A percentile compares a stretch with the other conserved stretches of the same genome.
Evolutionary conservation across 768 basidiomycete genomes (phyloP).

Genomic region (Hericium coralloides): DNA sequence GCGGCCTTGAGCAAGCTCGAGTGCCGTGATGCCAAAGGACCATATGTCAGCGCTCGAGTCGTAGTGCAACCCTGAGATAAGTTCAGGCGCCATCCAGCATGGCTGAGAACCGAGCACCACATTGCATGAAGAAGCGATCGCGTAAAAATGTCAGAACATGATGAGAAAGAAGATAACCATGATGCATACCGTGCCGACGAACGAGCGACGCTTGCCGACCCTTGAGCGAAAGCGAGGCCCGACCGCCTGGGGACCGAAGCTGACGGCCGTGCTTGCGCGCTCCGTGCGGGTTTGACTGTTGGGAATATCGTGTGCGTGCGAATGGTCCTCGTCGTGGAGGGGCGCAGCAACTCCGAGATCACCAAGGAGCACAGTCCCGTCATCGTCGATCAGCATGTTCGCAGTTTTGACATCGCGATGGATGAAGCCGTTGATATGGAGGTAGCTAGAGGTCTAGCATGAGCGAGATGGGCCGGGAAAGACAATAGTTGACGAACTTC

Average conservation of each 20-base stretch:
- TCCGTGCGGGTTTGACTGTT: slow-evolving; percentile 13
- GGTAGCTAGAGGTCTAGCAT: slow-evolving; percentile 40
- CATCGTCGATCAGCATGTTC: slow-evolving; percentile 86
- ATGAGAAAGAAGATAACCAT: neutral
- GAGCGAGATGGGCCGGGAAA: slow-evolving; percentile 8
- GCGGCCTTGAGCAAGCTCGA: slow-evolving; percentile 81
- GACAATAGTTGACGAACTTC: slow-evolving; percentile 45
- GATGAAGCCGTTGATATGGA: slow-evolving; percentile 87
- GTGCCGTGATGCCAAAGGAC: slow-evolving; percentile 93
- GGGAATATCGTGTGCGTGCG: neutral
- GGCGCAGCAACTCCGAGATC: slow-evolving; percentile 91
- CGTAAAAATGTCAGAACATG: neutral
- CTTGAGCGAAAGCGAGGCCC: slow-evolving; percentile 24
- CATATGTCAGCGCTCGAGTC: slow-evolving; percentile 89
- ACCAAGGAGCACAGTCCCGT: slow-evolving; percentile 83
- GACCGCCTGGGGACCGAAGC: slow-evolving; percentile 19
- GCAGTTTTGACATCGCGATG: slow-evolving; percentile 93
- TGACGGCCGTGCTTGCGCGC: slow-evolving; percentile 21
- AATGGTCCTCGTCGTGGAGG: slow-evolving; percentile 50
- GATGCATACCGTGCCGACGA: slow-evolving; percentile 75
- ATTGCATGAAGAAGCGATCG: neutral
- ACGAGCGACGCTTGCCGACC: slow-evolving; percentile 78
- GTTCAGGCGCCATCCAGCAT: slow-evolving; percentile 96
- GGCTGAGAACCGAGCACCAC: slow-evolving; percentile 38
- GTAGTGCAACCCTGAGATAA: slow-evolving; percentile 78